Conservation (phyloP, 2,329 filamentous ascomycete genomes). For the Amylocarpus encephaloides region DNA sequence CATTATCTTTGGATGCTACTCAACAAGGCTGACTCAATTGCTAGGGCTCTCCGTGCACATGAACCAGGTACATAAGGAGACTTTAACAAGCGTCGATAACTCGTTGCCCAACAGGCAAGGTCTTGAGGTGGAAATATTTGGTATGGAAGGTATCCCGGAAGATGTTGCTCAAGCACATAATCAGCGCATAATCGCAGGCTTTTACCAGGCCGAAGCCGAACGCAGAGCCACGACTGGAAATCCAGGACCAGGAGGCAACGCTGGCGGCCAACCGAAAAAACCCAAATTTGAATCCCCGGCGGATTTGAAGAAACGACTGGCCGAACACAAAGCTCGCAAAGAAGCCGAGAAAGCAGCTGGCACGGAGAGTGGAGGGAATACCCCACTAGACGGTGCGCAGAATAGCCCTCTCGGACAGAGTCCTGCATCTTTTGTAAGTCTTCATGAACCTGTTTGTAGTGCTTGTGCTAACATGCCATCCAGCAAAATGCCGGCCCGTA, state of each 20-base stretch:
- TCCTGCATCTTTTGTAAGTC: constrained; percentile 53
- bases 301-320: constrained; percentile 74
- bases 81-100: constrained; percentile 81
- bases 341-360: constrained; percentile 51
- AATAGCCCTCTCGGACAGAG: constrained; percentile 47
- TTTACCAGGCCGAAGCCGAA: constrained; percentile 79
- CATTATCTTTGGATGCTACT: not conserved
- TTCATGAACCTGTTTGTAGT: not conserved
- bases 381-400: constrained; percentile 35
- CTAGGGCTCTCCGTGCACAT: constrained; percentile 89
- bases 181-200: constrained; percentile 78
- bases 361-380: constrained; percentile 50
- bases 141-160: constrained; percentile 93
- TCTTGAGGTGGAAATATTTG: constrained; percentile 92
- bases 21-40: constrained; percentile 10
- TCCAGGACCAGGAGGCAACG: constrained; percentile 57
- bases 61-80: constrained; percentile 98
- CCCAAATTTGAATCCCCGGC: constrained; percentile 67
- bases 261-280: constrained; percentile 63
- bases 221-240: constrained; percentile 79
- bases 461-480: constrained; percentile 10
- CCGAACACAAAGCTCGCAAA: constrained; percentile 66
- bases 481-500: constrained; percentile 30
- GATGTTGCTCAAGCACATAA: constrained; percentile 78
- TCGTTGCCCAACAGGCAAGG: constrained; percentile 79